Evolutionary conservation across 495 filamentous ascomycete species (phyloP), one percentile per base, ranked within the genome.

Genomic region (Mycothermus thermophilus): DNA sequence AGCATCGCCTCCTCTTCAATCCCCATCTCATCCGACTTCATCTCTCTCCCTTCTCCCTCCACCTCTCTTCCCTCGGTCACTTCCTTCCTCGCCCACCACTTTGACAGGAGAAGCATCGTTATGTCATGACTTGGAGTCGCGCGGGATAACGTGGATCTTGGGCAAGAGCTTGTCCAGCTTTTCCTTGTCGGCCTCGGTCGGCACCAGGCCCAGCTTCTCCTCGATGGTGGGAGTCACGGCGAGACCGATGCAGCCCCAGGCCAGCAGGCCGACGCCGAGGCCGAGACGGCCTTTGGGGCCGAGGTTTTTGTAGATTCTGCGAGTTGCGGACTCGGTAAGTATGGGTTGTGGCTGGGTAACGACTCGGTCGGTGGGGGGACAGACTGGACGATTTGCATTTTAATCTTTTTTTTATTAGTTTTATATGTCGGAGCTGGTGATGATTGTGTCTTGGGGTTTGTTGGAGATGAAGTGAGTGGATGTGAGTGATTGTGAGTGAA

Each of bases 211-310:
- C 18, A 60, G 54, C 30, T 47, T 54, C 27, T 60, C 54, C 38
- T 64, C 64, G 22, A 52, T 46, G 36, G 49, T 52, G 45, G 63
- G 60, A 19, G 49, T 45, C 8, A 64, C 27, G 12, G 56, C 48
- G 23, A 63, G 52, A 9, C 64, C 64, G 24, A 58, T 41, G 26
- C 44, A 29, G 12, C 64, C 63, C 64, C 64, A 68, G 27, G 48
- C 43, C 14, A 66, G 27, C 28, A 68, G 38, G 31, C 54, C 57
- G n/a, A 50, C 42, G 27, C 64, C 63, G 31, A 66, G 42, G 28
- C 48, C 55, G 18, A 59, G 32, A 32, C 53, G 56, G 25, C 54
- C 34, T 30, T 44, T 54, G 11, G 54, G 47, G 8, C 58, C 48
- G 14, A 68, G 56, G 35, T 53, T 54, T 27, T 42, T 53, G 43